Evolutionary conservation across 2,329 filamentous ascomycete species (phyloP).

Genomic region (Hypoxylon sp.): DNA sequence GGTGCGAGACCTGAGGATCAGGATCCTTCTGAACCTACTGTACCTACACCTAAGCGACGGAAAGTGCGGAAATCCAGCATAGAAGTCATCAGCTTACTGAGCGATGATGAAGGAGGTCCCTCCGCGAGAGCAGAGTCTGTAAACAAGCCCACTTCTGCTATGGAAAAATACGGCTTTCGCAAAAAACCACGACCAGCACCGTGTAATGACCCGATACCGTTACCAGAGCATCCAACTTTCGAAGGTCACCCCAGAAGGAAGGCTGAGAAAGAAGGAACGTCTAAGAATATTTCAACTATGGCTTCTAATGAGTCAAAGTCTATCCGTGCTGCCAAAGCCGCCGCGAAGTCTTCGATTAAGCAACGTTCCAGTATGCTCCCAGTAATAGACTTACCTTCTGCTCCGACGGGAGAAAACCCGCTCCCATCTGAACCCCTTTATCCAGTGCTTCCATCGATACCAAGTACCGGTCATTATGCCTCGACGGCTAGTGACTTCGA

Average conservation of each 20-base stretch:
- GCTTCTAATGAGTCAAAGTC: background rate
- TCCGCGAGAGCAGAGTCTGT: background rate
- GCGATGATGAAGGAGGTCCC: conserved; percentile 28
- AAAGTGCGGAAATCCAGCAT: background rate
- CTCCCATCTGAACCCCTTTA: background rate
- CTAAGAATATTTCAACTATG: background rate
- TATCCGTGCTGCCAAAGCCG: conserved; percentile 21
- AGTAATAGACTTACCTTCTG: background rate
- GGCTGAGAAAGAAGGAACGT: background rate
- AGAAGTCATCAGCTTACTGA: conserved; percentile 32
- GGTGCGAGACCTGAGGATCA: background rate
- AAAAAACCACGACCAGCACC: background rate
- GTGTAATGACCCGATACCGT: background rate
- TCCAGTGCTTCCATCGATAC: conserved; percentile 1
- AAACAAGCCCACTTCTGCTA: background rate
- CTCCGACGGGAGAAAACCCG: background rate
- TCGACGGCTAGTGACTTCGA: background rate
- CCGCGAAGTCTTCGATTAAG: conserved; percentile 13
- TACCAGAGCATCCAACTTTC: background rate
- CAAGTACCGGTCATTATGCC: background rate
- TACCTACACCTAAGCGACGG: conserved; percentile 21
- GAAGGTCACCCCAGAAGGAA: background rate
- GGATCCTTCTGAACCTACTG: background rate
- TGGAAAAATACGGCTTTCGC: background rate
- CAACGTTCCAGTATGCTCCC: conserved; percentile 7